A percentile compares a stretch with the other conserved stretches of the same genome.
These are phyloP conservation scores for Annona cherimola DNA, from an alignment of 164 flowering plant species.

Conservation along the genomic window DNA sequence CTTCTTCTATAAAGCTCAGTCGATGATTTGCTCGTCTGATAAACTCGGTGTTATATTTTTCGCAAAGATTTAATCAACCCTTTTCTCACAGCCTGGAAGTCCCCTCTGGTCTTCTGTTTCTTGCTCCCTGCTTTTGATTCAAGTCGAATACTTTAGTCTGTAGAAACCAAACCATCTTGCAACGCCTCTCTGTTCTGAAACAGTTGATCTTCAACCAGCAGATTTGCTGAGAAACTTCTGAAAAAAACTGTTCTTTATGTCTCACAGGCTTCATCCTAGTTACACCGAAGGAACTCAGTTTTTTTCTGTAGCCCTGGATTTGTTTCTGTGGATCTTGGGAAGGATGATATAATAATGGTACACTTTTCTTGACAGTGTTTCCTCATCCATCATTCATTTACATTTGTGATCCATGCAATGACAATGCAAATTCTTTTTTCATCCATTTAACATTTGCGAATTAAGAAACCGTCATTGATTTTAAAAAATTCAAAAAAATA, in stretches of 20 bases:
- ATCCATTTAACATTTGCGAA: too few relatives aligned
- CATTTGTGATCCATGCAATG: slow-evolving; percentile 16
- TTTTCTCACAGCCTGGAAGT: slow-evolving; percentile 17
- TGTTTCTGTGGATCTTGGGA: slow-evolving; percentile 25
- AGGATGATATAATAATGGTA: slow-evolving; percentile 23
- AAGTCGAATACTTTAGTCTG: slow-evolving; percentile 29
- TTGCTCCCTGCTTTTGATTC: slow-evolving; percentile 41
- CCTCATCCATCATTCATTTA: slow-evolving; percentile 34
- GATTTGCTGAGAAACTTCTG: slow-evolving; percentile 36
- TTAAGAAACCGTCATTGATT: too few relatives aligned
- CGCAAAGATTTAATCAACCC: neutral
- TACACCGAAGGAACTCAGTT: slow-evolving; percentile 27
- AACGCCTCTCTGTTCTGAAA: slow-evolving; percentile 20
- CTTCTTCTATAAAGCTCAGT: too few relatives aligned
- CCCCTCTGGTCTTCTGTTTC: slow-evolving; percentile 47
- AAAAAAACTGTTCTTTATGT: neutral
- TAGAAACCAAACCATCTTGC: slow-evolving; percentile 30
- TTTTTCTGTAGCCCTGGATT: slow-evolving; percentile 38
- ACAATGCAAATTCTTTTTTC: slow-evolving; percentile 1
- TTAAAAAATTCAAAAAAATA: too few relatives aligned
- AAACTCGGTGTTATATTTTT: too few relatives aligned
- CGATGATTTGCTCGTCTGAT: too few relatives aligned
- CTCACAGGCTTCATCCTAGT: slow-evolving; percentile 24
- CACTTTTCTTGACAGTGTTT: slow-evolving; percentile 34
- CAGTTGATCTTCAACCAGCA: slow-evolving; percentile 31